A percentile compares a stretch with the other conserved stretches of the same genome.
phyloP scores from a whole-genome alignment of 2,329 filamentous ascomycete genomes.

The Colletotrichum sp. region DNA sequence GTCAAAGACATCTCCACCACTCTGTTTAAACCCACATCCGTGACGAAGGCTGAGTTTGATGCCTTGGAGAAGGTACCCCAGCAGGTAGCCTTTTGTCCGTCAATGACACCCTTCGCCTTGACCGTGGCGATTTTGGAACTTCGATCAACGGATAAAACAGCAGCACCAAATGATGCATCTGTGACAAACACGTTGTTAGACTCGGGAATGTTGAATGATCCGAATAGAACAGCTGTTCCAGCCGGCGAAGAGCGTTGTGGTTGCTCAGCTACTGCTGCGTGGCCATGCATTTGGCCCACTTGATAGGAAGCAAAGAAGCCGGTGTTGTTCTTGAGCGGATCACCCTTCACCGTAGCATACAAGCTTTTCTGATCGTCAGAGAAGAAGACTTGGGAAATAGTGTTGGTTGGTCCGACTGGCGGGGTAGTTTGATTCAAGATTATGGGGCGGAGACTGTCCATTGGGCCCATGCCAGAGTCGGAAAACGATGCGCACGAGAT shows the following conservation, averaged over 20 bases:
- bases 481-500: conserved; percentile 49
- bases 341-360: conserved; percentile 65
- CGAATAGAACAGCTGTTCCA: conserved; percentile 64
- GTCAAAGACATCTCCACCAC: conserved; percentile 60
- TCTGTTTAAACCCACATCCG: conserved; percentile 56
- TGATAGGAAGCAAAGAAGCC: conserved; percentile 61
- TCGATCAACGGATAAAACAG: conserved; percentile 48
- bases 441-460: conserved; percentile 52
- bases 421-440: conserved; percentile 61
- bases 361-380: conserved; percentile 56
- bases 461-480: conserved; percentile 38
- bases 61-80: conserved; percentile 57
- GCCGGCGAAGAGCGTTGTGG: conserved; percentile 45
- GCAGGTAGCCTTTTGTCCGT: conserved; percentile 60
- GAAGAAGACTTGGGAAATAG: conserved; percentile 66
- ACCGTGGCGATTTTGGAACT: conserved; percentile 34
- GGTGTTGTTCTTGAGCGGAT: conserved; percentile 56
- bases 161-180: conserved; percentile 63
- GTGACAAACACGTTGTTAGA: conserved; percentile 55
- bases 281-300: conserved; percentile 30
- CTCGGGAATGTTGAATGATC: conserved; percentile 49
- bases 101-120: conserved; percentile 44
- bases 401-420: conserved; percentile 61
- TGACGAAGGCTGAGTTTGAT: conserved; percentile 60
- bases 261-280: conserved; percentile 22